These are phyloP conservation scores for Carex pumila DNA, from an alignment of 176 grass and related monocot species.

Conservation along the genomic window DNA sequence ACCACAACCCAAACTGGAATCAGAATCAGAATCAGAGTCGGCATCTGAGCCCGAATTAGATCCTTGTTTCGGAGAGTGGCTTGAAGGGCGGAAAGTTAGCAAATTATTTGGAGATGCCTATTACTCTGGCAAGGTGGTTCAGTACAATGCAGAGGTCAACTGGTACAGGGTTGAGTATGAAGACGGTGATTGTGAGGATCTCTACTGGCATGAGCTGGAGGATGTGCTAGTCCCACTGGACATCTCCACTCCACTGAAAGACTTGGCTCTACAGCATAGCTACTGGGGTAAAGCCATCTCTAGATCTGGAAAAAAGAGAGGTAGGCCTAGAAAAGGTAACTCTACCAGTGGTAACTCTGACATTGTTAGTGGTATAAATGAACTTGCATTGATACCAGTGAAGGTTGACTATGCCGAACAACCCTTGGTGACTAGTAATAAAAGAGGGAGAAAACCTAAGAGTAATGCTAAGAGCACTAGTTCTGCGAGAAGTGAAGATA, in stretches of 20 bases:
- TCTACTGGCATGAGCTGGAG: constrained; percentile 89
- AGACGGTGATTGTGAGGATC: constrained; percentile 90
- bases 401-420: not conserved
- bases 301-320: constrained; percentile 21
- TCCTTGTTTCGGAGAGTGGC: constrained; percentile 69
- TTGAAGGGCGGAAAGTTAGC: constrained; percentile 69
- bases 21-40: constrained; percentile 7
- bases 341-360: constrained; percentile 1
- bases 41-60: constrained; percentile 34
- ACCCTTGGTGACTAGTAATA: not conserved
- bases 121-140: constrained; percentile 58
- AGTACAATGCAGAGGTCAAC: constrained; percentile 69
- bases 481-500: constrained; percentile 2
- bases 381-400: not conserved
- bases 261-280: constrained; percentile 51
- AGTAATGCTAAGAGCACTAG: not conserved
- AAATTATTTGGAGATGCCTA: constrained; percentile 61
- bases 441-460: constrained; percentile 16
- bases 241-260: constrained; percentile 77
- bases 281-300: constrained; percentile 27
- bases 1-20: constrained; percentile 25
- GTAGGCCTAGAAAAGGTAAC: constrained; percentile 34
- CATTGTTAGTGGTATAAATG: not conserved
- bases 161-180: constrained; percentile 84
- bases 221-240: constrained; percentile 59